Percentiles rank a stretch among this genome's conserved stretches.
Evolutionary conservation across 768 basidiomycete species (phyloP).

Genomic region (Coprinopsis marcescibilis): DNA sequence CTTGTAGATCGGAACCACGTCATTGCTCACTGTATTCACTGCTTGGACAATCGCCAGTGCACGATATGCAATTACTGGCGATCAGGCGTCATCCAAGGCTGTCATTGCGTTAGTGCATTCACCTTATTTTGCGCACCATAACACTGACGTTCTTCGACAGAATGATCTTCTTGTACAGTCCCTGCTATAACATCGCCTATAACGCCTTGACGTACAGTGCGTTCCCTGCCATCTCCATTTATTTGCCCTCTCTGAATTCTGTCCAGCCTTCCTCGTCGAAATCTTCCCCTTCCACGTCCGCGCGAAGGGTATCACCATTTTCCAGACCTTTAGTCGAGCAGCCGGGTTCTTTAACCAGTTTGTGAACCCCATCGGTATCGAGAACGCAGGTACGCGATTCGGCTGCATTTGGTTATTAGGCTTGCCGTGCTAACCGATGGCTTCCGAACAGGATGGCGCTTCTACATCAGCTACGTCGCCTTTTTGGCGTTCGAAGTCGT

Average conservation of each 20-base stretch:
- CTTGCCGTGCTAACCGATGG: too few relatives aligned
- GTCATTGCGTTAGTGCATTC: constrained; percentile 42
- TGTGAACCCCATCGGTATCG: constrained; percentile 58
- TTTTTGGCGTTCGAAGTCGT: constrained; percentile 48
- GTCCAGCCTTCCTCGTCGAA: constrained; percentile 63
- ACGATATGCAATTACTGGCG: constrained; percentile 34
- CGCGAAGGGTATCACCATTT: constrained; percentile 55
- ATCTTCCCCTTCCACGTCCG: constrained; percentile 61
- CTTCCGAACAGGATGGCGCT: constrained; percentile 53
- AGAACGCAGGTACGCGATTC: constrained; percentile 38
- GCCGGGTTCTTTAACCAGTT: constrained; percentile 63
- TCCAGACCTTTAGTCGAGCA: constrained; percentile 51
- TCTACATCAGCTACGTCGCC: constrained; percentile 46
- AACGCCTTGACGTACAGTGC: constrained; percentile 54
- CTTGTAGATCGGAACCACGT: constrained; percentile 37
- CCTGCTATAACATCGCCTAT: constrained; percentile 49
- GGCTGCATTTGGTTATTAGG: too few relatives aligned
- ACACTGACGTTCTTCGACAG: too few relatives aligned
- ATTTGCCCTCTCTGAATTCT: too few relatives aligned
- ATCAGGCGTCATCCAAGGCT: constrained; percentile 41
- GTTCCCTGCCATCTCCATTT: too few relatives aligned
- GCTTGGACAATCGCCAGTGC: constrained; percentile 54
- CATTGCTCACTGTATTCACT: constrained; percentile 40
- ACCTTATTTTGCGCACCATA: too few relatives aligned
- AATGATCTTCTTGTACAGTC: constrained; percentile 53